Evolutionary conservation across 768 basidiomycete species (phyloP), one percentile per base, ranked within the genome.

Genomic region (Termitomyces sp.): DNA sequence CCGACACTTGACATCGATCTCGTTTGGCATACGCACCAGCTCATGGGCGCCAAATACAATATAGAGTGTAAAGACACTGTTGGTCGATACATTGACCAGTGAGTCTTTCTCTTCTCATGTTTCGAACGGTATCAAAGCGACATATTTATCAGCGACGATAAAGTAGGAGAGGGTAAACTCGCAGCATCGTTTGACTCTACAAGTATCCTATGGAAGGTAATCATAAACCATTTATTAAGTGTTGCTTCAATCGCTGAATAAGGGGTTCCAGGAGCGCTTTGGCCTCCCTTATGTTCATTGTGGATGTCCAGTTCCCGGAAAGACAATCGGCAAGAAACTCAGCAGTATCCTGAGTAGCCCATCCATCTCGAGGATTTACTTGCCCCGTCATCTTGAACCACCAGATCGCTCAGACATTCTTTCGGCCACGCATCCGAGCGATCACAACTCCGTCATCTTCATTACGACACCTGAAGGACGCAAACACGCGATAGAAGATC

Each of bases 11-110:
- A 89, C 57, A 87, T 90, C 35, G 88, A 89, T 58, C 71, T 91
- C n/a, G 81, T 77, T 3, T 89, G 88, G 87, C 88, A 91, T 58
- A 86, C 85, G 0, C 86, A 89, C 55, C 87, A 88, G 58, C 73
- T 89, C 4, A 71, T 77, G 63, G 73, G 74, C 0, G 54, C 52
- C 2, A 69, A 71, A 35, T 89, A 89, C 60, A 60, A 64, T 4
- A 46, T 54, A 1, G 77, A 85, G 53, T 79, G 80, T 41, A 64
- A 66, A 53, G 66, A 50, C 15, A 74, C 72, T 48, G 57, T 83
- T 3, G 73, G 76, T 0, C 73, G 75, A 20, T 77, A 72, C 32
- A 65, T 86, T 23, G 79, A 85, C 60, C 84, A 86, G 84, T 84
- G 49, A 65, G 82, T 39, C 16, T 15, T 31, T 32, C n/a, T 62